Evolutionary conservation across 2,329 filamentous ascomycete genomes (phyloP).

Genomic region (Fusarium aywerte): DNA sequence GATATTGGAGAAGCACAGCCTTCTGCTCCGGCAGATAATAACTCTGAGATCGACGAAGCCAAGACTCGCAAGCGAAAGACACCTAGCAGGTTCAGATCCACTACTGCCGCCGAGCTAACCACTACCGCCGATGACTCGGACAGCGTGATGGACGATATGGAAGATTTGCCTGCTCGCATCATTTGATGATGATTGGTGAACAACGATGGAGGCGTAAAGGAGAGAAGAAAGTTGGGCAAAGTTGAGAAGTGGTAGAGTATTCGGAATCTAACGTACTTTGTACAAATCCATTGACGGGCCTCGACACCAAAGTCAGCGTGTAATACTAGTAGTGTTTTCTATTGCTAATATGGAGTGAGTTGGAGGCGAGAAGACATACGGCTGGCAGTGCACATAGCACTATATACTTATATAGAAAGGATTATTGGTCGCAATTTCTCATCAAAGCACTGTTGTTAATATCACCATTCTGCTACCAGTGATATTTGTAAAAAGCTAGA

Average conservation of each 20-base stretch:
- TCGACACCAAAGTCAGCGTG: constrained; percentile 11
- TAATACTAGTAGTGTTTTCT: constrained; percentile 25
- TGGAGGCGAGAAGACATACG: background rate
- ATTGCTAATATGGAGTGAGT: constrained; percentile 2
- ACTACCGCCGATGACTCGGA: constrained; percentile 43
- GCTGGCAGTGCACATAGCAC: background rate
- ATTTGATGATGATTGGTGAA: constrained; percentile 9
- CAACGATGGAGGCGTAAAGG: background rate
- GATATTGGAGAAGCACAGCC: constrained; percentile 39
- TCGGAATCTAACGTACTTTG: constrained; percentile 8
- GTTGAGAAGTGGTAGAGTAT: constrained; percentile 4
- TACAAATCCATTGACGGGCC: constrained; percentile 30
- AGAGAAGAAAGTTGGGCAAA: background rate
- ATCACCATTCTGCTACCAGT: background rate
- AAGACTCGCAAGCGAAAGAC: constrained; percentile 45
- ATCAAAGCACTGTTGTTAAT: background rate
- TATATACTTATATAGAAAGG: constrained; percentile 16
- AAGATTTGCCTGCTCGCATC: constrained; percentile 54
- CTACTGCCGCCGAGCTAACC: constrained; percentile 18
- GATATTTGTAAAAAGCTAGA: background rate
- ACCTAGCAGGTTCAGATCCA: constrained; percentile 46
- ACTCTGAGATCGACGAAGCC: constrained; percentile 45
- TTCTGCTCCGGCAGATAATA: constrained; percentile 28
- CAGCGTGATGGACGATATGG: constrained; percentile 58
- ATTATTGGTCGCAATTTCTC: constrained; percentile 5